Conservation (phyloP, 208 protist species). For the Leishmania lainsoni region DNA sequence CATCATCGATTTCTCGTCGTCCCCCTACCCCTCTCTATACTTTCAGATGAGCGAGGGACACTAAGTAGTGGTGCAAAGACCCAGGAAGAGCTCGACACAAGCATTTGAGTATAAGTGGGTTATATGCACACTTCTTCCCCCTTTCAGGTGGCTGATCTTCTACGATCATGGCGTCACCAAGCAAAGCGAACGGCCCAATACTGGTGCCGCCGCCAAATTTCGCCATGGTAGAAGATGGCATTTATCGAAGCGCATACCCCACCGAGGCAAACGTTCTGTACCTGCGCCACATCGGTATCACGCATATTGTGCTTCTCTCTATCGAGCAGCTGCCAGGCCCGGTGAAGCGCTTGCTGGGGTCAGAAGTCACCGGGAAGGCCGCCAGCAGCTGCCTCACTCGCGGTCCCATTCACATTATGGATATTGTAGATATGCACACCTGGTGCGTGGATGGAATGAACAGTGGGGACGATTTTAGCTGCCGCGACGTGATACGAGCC, state of each 20-base stretch:
- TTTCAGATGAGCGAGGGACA: background rate
- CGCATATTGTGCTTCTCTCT: constrained; percentile 79
- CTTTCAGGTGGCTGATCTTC: background rate
- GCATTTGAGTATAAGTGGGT: background rate
- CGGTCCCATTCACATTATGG: constrained; percentile 51
- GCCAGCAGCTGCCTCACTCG: constrained; percentile 17
- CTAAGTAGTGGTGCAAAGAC: background rate
- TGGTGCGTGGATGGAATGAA: constrained; percentile 65
- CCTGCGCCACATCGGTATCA: constrained; percentile 77
- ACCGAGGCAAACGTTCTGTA: constrained; percentile 66
- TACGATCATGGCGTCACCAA: background rate
- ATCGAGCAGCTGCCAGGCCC: constrained; percentile 72
- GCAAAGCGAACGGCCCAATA: constrained; percentile 4
- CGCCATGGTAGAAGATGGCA: constrained; percentile 67
- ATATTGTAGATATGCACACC: constrained; percentile 57
- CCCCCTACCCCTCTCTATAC: background rate
- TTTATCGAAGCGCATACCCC: constrained; percentile 89
- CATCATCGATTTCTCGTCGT: background rate
- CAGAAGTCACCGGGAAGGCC: constrained; percentile 15
- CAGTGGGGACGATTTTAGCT: constrained; percentile 71
- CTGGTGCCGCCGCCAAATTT: constrained; percentile 80
- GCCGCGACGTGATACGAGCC: constrained; percentile 65
- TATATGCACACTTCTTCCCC: background rate
- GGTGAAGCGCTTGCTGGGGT: constrained; percentile 42
- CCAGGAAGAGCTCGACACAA: background rate